A percentile compares a stretch with the other conserved stretches of the same genome.
phyloP scores from a whole-genome alignment of 306 rosid species.

The Nissolia schottii region DNA sequence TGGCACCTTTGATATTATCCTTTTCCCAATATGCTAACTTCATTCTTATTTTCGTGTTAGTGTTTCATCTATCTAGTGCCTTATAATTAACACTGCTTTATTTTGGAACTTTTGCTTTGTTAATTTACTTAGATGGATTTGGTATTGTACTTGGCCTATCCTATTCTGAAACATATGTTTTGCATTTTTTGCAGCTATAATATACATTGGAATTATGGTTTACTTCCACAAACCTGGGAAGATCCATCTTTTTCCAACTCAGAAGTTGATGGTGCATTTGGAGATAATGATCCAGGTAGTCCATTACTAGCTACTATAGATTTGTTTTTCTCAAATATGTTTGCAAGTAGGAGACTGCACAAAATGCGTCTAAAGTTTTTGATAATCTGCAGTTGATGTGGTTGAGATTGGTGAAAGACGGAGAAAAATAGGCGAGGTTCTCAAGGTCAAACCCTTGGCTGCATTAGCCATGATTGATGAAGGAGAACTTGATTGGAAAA shows the following conservation, averaged over 20 bases:
- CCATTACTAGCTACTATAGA: background rate
- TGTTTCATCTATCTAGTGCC: background rate
- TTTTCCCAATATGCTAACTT: background rate
- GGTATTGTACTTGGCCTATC: background rate
- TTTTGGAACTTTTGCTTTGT: background rate
- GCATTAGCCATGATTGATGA: constrained; percentile 99
- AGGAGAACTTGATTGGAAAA: constrained; percentile 99
- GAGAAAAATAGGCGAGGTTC: constrained; percentile 64
- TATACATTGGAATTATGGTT: constrained; percentile 85
- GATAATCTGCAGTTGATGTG: constrained; percentile 57
- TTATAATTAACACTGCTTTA: constrained; percentile 12
- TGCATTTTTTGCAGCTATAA: constrained; percentile 49
- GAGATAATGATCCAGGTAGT: constrained; percentile 79
- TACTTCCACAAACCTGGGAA: constrained; percentile 95
- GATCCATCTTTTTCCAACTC: constrained; percentile 64
- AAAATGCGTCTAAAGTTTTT: background rate
- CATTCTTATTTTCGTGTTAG: background rate
- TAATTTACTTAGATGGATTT: constrained; percentile 11
- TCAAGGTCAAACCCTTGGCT: constrained; percentile 87
- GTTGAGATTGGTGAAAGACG: constrained; percentile 70
- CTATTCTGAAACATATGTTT: constrained; percentile 4
- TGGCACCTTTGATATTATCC: background rate
- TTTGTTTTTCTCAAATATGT: background rate
- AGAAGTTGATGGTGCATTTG: constrained; percentile 75
- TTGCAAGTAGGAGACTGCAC: background rate